Percentiles rank a stretch among this genome's conserved stretches.
phyloP scores from a whole-genome alignment of 495 filamentous ascomycete genomes.

The Amorphotheca resinae region DNA sequence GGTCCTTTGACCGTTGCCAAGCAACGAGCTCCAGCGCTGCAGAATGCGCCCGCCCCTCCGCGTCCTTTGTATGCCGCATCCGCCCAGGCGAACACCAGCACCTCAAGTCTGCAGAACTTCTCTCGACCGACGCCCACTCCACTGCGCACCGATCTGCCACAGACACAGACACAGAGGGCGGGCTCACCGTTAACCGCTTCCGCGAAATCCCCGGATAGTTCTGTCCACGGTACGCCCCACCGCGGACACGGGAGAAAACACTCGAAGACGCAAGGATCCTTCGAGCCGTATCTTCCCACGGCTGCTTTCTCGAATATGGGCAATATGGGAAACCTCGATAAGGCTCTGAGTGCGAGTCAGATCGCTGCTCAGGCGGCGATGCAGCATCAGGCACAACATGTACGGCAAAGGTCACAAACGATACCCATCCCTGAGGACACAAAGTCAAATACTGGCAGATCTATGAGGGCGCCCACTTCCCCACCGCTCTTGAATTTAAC shows the following conservation, averaged over 20 bases:
- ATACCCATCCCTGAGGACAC: slow-evolving; percentile 38
- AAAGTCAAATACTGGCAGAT: slow-evolving; percentile 4
- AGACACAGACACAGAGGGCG: slow-evolving; percentile 10
- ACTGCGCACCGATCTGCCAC: slow-evolving; percentile 7
- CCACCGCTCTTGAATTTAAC: slow-evolving; percentile 45
- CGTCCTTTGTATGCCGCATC: slow-evolving; percentile 9
- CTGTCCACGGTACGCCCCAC: slow-evolving; percentile 7
- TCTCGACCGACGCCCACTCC: slow-evolving; percentile 27
- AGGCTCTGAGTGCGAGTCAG: slow-evolving; percentile 57
- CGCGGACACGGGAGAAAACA: slow-evolving; percentile 37
- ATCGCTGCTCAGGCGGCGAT: slow-evolving; percentile 90
- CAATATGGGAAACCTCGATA: slow-evolving; percentile 25
- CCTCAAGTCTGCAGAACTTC: slow-evolving; percentile 39
- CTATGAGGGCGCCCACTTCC: slow-evolving; percentile 15
- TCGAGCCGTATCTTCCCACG: slow-evolving; percentile 75
- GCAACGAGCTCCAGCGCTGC: background rate
- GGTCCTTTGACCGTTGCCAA: slow-evolving; percentile 20
- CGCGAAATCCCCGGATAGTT: slow-evolving; percentile 1
- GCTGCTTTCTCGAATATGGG: slow-evolving; percentile 37
- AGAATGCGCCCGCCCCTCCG: slow-evolving; percentile 8
- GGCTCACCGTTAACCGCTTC: slow-evolving; percentile 9
- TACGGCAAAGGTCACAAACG: slow-evolving; percentile 61
- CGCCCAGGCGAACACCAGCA: slow-evolving; percentile 12
- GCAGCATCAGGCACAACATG: slow-evolving; percentile 48
- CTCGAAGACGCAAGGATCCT: slow-evolving; percentile 73